phyloP scores from a whole-genome alignment of 495 filamentous ascomycete species.

The Aspergillus diversus region DNA sequence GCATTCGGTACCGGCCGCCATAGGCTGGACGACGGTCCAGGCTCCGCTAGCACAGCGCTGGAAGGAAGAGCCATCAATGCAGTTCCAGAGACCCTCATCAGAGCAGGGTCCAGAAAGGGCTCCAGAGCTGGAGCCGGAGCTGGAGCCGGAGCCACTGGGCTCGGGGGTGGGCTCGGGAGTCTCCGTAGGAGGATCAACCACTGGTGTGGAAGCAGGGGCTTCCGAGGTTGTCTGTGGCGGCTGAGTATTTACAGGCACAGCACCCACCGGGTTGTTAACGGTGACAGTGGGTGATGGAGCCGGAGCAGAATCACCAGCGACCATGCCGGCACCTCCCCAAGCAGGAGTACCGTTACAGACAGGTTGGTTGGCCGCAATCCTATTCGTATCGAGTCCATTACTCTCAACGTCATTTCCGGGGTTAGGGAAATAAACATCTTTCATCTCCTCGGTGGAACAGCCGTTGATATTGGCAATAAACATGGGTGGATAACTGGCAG shows the following conservation, averaged over 20 bases:
- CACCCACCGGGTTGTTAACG: background rate
- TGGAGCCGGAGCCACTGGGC: constrained; percentile 17
- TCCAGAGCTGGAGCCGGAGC: constrained; percentile 26
- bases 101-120: constrained; percentile 44
- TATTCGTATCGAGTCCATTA: constrained; percentile 24
- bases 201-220: constrained; percentile 10
- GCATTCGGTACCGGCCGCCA: constrained; percentile 66
- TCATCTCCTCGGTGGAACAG: constrained; percentile 56
- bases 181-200: constrained; percentile 16
- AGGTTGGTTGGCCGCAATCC: constrained; percentile 32
- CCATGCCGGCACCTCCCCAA: constrained; percentile 32
- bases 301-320: constrained; percentile 18
- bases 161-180: constrained; percentile 13
- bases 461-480: constrained; percentile 78
- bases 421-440: constrained; percentile 71
- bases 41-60: constrained; percentile 64
- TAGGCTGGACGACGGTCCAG: constrained; percentile 56
- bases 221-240: constrained; percentile 2
- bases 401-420: constrained; percentile 65
- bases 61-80: constrained; percentile 61
- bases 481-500: constrained; percentile 70
- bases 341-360: constrained; percentile 41
- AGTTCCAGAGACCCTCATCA: constrained; percentile 61
- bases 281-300: background rate
- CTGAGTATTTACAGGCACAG: constrained; percentile 13